A percentile compares a stretch with the other conserved stretches of the same genome.
Evolutionary conservation across 148 eudicot species (phyloP).

Genomic region (Silene latifolia): DNA sequence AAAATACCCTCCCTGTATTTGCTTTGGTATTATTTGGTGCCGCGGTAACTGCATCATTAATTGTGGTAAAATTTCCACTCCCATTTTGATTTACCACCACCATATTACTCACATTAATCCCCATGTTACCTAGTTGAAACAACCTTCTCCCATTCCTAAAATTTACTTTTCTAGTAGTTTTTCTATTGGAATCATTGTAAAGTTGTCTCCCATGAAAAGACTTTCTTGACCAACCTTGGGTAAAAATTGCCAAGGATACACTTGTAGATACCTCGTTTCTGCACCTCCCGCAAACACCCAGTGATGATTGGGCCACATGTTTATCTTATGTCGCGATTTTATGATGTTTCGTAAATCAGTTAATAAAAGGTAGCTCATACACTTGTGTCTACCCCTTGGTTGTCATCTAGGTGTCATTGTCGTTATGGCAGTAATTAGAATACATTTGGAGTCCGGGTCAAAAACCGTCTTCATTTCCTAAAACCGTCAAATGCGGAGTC

Average conservation of each 20-base stretch:
- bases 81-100: slow-evolving; percentile 37
- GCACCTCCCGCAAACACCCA: too few relatives aligned
- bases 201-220: slow-evolving; percentile 4
- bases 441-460: too few relatives aligned
- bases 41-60: slow-evolving; percentile 34
- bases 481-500: too few relatives aligned
- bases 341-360: too few relatives aligned
- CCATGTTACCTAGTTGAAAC: slow-evolving; percentile 12
- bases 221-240: slow-evolving; percentile 23
- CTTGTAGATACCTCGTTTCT: too few relatives aligned
- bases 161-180: slow-evolving; percentile 1
- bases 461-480: too few relatives aligned
- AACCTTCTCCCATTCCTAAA: slow-evolving; percentile 3
- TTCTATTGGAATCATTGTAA: neutral
- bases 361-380: too few relatives aligned
- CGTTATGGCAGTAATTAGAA: too few relatives aligned
- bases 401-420: too few relatives aligned
- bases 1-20: slow-evolving; percentile 28
- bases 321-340: too few relatives aligned
- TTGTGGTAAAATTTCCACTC: slow-evolving; percentile 34
- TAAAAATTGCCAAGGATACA: slow-evolving; percentile 26
- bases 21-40: slow-evolving; percentile 32
- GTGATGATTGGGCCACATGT: too few relatives aligned
- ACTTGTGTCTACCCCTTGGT: too few relatives aligned
- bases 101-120: slow-evolving; percentile 20